Evolutionary conservation across 345 rosid species (phyloP), one percentile per base, ranked within the genome.

Genomic region (Rhodamnia rubescens): DNA sequence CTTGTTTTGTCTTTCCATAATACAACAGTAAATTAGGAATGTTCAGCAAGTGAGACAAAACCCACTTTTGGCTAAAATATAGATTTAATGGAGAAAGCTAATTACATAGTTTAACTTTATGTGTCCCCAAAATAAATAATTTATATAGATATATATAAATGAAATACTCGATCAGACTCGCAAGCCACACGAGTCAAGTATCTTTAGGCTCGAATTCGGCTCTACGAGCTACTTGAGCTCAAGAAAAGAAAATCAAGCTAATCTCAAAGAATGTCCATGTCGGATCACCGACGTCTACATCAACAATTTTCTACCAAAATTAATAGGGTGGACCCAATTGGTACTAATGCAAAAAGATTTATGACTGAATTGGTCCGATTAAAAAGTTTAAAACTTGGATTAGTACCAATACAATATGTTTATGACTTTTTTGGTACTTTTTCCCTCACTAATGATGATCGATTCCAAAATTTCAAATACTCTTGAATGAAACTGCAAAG

Each of bases 401-500:
- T 10, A 11, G 50, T 10, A 49, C 50, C 50, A 49, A 49, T 9
- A 9, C 11, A 9, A 49, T 49, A 10, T 11, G 3, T 9, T 0
- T 49, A 9, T 9, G 50, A 49, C 11, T 49, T 49, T 49, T 49
- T 44, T 49, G 2, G 11, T 49, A 9, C 11, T 49, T 49, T 49
- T 49, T 2, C 50, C 50, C 50, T 49, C 50, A 49, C 50, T 49
- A 49, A 49, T 49, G 50, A 49, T 61, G 0, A 61, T 29, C 74
- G 27, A 27, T 59, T 59, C 74, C 74, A 64, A 14, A 3, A 4
- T 64, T 64, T 64, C 12, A 64, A 32, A 16, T 32, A 8, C 24
- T 4, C 21, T 0, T 0, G 5, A 1, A 16, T 3, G 3, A 64
- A 64, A 32, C 0, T 16, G 1, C 24, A 8, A n/a, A n/a, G 16